Evolutionary conservation across 169 alveolate species (phyloP).

Genomic region (Plasmodium yoelii): DNA sequence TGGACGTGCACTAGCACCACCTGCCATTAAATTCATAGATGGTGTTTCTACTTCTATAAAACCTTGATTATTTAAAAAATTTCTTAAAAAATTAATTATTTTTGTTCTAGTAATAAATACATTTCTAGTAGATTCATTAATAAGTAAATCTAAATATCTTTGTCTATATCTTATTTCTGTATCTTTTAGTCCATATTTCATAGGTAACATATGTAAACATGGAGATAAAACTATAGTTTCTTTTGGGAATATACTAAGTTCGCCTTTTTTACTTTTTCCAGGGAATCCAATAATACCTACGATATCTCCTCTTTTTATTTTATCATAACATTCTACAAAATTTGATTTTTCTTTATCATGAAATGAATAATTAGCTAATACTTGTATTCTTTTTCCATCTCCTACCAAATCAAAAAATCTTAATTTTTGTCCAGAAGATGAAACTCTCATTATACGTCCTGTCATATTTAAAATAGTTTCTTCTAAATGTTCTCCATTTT

Average conservation of each 20-base stretch:
- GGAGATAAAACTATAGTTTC: conserved; percentile 92
- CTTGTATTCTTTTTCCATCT: conserved; percentile 93
- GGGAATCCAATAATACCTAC: conserved; percentile 84
- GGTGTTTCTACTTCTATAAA: conserved; percentile 99
- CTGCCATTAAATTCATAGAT: conserved; percentile 96
- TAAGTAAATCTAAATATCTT: conserved; percentile 97
- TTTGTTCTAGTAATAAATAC: conserved; percentile 92
- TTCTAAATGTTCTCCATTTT: conserved; percentile 92
- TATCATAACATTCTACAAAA: conserved; percentile 78
- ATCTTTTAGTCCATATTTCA: conserved; percentile 95
- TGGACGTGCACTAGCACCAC: conserved; percentile 99
- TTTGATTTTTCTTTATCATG: conserved; percentile 85
- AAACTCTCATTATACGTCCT: conserved; percentile 93
- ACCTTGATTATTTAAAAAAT: conserved; percentile 92
- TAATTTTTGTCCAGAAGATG: conserved; percentile 92
- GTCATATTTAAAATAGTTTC: conserved; percentile 88
- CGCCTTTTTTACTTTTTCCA: conserved; percentile 97
- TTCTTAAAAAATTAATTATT: conserved; percentile 88
- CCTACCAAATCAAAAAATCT: conserved; percentile 93
- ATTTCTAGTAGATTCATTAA: conserved; percentile 91
- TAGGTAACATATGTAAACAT: conserved; percentile 98
- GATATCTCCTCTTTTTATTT: conserved; percentile 82
- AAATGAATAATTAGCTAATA: conserved; percentile 88
- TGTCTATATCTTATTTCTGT: conserved; percentile 94
- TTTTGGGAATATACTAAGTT: conserved; percentile 94